A percentile compares a stretch with the other conserved stretches of the same genome.
phyloP scores from a whole-genome alignment of 2,329 filamentous ascomycete genomes.

The Neonectria coccinea region DNA sequence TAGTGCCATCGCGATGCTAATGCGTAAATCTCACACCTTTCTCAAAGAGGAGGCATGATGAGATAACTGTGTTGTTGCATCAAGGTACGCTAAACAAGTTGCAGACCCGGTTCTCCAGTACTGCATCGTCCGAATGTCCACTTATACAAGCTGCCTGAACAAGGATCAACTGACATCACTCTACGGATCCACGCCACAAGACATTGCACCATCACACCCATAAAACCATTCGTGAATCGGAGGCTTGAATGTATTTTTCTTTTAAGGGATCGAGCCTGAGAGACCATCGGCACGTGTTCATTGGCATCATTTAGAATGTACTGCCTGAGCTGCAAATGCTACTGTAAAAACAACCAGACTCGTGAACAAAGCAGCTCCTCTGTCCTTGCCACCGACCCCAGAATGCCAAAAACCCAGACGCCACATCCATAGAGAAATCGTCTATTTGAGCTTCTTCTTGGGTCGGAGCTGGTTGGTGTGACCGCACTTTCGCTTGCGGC shows the following conservation, averaged over 20 bases:
- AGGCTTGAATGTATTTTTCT: conserved; percentile 38
- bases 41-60: neutral
- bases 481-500: conserved; percentile 99
- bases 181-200: conserved; percentile 11
- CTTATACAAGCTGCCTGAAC: neutral
- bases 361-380: conserved; percentile 51
- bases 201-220: conserved; percentile 7
- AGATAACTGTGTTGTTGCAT: neutral
- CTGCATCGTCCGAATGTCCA: neutral
- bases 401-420: conserved; percentile 60
- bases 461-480: conserved; percentile 99
- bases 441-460: conserved; percentile 99
- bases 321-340: conserved; percentile 55
- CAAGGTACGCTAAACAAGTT: too few relatives aligned
- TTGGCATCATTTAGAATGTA: conserved; percentile 54
- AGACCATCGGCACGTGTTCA: conserved; percentile 40
- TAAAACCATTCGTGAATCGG: conserved; percentile 9
- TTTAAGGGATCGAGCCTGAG: conserved; percentile 25
- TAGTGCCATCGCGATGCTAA: neutral
- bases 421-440: conserved; percentile 57
- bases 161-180: neutral
- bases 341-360: conserved; percentile 56
- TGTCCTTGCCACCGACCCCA: conserved; percentile 52
- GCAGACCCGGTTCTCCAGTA: too few relatives aligned
- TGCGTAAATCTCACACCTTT: neutral